Evolutionary conservation across 169 alveolate genomes (phyloP).

Genomic region (Plasmodium inui): DNA sequence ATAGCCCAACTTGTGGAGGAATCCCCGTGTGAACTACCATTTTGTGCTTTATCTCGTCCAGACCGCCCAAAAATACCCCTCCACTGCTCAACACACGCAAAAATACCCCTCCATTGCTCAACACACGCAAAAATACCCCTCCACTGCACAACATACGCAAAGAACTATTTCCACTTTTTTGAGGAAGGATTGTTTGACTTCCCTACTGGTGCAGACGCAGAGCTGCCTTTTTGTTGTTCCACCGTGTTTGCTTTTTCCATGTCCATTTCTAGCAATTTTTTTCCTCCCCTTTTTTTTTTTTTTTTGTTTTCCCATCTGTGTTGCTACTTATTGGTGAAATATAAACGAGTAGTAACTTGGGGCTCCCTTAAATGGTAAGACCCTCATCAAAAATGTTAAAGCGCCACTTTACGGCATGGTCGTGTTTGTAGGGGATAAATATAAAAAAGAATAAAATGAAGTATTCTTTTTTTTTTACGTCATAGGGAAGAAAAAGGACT

Average conservation of each 20-base stretch:
- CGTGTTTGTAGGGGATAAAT: not conserved
- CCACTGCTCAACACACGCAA: too few relatives aligned
- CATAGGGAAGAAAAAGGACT: not conserved
- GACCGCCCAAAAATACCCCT: not conserved
- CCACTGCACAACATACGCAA: not conserved
- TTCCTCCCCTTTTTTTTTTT: not conserved
- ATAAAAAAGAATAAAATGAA: not conserved
- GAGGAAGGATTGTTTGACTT: not conserved
- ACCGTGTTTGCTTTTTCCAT: not conserved
- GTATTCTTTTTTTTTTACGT: not conserved
- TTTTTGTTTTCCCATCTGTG: not conserved
- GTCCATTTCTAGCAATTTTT: not conserved
- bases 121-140: not conserved
- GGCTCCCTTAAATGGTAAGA: not conserved
- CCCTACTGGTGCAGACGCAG: not conserved
- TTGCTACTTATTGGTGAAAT: not conserved
- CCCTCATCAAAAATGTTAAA: not conserved
- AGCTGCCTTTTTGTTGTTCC: not conserved
- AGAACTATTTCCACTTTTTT: not conserved
- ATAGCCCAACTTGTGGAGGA: not conserved
- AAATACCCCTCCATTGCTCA: too few relatives aligned
- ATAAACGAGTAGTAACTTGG: not conserved
- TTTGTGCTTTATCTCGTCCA: not conserved
- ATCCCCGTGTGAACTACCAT: not conserved
- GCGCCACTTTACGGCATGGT: not conserved